Conservation (phyloP, 1,284 basidiomycete species). For the Wallemia ichthyophaga region DNA sequence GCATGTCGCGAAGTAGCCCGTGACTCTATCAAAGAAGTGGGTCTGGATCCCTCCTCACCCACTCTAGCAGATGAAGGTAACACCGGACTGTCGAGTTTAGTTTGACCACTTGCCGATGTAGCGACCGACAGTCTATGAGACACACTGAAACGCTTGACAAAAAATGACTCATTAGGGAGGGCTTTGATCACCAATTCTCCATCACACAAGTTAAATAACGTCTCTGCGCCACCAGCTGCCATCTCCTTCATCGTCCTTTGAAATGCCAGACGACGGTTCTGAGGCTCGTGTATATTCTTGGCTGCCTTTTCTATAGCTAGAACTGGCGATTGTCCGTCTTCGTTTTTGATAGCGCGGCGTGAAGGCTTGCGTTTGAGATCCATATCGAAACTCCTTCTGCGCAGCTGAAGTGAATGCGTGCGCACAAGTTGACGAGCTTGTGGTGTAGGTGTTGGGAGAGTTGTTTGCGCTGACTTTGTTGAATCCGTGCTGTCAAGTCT, state of each 20-base stretch:
- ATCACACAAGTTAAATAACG: background rate
- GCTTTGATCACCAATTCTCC: background rate
- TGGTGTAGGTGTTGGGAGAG: background rate
- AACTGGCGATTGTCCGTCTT: background rate
- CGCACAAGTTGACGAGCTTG: background rate
- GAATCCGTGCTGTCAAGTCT: background rate
- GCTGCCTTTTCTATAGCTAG: background rate
- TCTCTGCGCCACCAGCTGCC: background rate
- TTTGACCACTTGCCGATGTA: background rate
- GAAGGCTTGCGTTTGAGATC: background rate
- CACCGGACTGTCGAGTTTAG: background rate
- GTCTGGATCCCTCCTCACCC: background rate
- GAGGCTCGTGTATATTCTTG: background rate
- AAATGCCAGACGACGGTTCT: background rate
- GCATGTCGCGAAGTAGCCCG: background rate
- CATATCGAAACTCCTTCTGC: background rate
- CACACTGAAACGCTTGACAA: background rate
- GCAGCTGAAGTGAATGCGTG: background rate
- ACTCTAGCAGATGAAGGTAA: background rate
- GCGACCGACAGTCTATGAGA: background rate
- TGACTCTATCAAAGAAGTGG: background rate
- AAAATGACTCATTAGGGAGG: background rate
- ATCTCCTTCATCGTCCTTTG: background rate
- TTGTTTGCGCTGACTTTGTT: background rate
- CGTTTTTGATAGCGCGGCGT: background rate